A percentile compares a stretch with the other conserved stretches of the same genome.
Evolutionary conservation across 1,284 basidiomycete genomes (phyloP).

Genomic region (Marasmius tenuissimus): DNA sequence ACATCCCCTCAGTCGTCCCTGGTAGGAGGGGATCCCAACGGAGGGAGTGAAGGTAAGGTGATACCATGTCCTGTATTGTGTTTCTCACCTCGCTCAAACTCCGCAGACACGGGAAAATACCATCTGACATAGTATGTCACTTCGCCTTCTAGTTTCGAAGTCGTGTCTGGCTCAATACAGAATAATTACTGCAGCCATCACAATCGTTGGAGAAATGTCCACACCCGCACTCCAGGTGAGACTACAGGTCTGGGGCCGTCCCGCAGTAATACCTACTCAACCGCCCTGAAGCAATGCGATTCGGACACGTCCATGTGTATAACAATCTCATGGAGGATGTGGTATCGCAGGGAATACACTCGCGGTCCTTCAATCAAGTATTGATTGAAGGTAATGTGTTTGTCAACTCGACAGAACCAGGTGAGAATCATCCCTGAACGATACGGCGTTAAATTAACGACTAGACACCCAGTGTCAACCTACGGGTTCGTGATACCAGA

Average conservation of each 20-base stretch:
- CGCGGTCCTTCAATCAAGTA: slow-evolving; percentile 20
- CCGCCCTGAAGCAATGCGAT: slow-evolving; percentile 18
- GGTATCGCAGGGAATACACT: slow-evolving; percentile 24
- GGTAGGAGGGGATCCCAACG: slow-evolving; percentile 20
- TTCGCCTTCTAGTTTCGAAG: neutral
- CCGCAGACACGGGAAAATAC: slow-evolving; percentile 23
- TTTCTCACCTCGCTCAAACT: neutral
- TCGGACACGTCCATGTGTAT: slow-evolving; percentile 21
- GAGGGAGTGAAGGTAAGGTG: slow-evolving; percentile 17
- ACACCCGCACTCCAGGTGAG: slow-evolving; percentile 23
- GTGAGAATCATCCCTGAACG: slow-evolving; percentile 1
- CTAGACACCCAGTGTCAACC: slow-evolving; percentile 17
- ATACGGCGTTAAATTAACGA: neutral
- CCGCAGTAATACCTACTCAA: neutral
- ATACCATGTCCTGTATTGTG: neutral
- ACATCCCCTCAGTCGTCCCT: slow-evolving; percentile 18
- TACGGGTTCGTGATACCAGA: slow-evolving; percentile 26
- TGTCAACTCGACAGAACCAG: slow-evolving; percentile 21
- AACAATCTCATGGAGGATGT: slow-evolving; percentile 23
- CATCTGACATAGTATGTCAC: slow-evolving; percentile 22
- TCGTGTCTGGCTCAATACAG: neutral
- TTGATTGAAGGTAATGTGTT: slow-evolving; percentile 26
- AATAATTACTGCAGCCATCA: slow-evolving; percentile 16
- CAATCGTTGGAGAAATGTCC: slow-evolving; percentile 23
- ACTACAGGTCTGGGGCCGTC: no score